phyloP scores from a whole-genome alignment of 1,139 yeast species.

The Kodamaea arcana region DNA sequence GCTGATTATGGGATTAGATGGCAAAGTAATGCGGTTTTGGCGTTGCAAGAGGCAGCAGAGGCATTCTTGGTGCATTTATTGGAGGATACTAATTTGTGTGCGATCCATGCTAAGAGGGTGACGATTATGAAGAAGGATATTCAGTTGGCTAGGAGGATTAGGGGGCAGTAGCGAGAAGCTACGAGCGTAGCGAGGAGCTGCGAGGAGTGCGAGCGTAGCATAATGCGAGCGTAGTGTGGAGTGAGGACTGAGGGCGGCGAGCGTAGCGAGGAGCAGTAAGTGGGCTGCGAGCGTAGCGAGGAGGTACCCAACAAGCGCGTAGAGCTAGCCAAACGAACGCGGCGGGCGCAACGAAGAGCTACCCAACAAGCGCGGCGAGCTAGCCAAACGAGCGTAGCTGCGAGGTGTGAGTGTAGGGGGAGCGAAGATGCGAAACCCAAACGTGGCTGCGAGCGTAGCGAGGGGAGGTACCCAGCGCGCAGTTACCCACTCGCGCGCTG shows the following conservation, averaged over 20 bases:
- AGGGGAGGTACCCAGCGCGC: too few species aligned
- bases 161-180: conserved; percentile 47
- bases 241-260: background rate
- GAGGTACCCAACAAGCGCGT: too few species aligned
- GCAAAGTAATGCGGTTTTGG: conserved; percentile 86
- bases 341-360: too few species aligned
- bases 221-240: background rate
- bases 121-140: conserved; percentile 94
- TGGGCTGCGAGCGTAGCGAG: background rate
- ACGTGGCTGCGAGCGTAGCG: too few species aligned
- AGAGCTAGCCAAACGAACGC: too few species aligned
- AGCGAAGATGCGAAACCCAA: too few species aligned
- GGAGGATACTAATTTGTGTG: conserved; percentile 88
- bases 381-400: too few species aligned
- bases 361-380: too few species aligned
- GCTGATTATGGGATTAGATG: conserved; percentile 65
- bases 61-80: conserved; percentile 81
- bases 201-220: background rate
- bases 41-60: conserved; percentile 90
- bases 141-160: conserved; percentile 82
- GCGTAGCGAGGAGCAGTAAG: background rate
- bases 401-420: too few species aligned
- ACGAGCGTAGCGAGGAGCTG: background rate
- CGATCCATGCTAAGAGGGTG: conserved; percentile 89
- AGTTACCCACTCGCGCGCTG: too few species aligned